Evolutionary conservation across 768 basidiomycete genomes (phyloP).

Genomic region (Leccinum ochraceum): DNA sequence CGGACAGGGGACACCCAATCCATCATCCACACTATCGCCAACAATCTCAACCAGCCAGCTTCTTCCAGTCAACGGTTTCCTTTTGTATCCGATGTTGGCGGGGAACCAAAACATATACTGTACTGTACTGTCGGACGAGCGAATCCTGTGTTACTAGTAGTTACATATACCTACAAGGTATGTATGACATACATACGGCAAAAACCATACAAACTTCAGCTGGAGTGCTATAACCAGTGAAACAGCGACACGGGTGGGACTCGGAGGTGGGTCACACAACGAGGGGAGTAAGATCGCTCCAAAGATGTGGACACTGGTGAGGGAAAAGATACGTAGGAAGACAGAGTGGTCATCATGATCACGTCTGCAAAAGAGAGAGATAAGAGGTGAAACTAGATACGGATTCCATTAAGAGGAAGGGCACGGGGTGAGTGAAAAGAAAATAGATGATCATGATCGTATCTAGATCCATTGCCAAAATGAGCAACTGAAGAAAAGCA

Average conservation of each 20-base stretch:
- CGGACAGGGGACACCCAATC: too few species aligned
- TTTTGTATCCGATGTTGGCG: background rate
- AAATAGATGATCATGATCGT: background rate
- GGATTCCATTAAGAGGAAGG: background rate
- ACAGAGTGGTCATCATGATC: background rate
- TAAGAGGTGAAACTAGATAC: background rate
- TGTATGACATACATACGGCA: background rate
- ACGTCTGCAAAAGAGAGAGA: background rate
- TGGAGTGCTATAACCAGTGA: constrained; percentile 8
- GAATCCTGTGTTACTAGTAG: background rate
- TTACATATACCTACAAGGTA: background rate
- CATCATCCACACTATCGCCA: background rate
- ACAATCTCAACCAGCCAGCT: background rate
- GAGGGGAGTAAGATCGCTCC: background rate
- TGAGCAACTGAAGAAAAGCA: background rate
- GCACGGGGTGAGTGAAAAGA: background rate
- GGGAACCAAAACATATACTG: background rate
- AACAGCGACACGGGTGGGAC: background rate
- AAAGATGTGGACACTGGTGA: background rate
- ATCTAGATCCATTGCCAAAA: background rate
- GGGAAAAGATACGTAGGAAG: background rate
- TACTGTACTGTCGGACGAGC: background rate
- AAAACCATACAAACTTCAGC: constrained; percentile 5
- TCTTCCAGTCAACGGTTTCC: background rate
- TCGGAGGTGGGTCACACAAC: background rate